Conservation (phyloP, 2,329 filamentous ascomycete genomes). For the Alternaria angustiovoidea region DNA sequence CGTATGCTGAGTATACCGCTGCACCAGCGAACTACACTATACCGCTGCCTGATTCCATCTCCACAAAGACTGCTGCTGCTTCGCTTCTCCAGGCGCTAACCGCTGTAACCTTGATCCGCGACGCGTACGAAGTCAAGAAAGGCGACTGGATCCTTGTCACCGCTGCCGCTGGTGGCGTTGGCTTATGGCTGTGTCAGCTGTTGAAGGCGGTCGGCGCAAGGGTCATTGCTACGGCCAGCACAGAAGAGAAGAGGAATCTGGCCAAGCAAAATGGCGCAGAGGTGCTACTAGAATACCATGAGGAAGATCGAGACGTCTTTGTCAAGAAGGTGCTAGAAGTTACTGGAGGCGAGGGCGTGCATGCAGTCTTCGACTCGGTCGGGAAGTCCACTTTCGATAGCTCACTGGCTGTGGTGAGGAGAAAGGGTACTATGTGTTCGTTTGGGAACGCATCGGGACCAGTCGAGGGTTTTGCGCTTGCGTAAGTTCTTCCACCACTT, state of each 20-base stretch:
- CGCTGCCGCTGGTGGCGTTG: conserved; percentile 82
- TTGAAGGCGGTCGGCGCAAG: conserved; percentile 75
- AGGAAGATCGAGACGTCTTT: conserved; percentile 57
- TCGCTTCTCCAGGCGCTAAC: conserved; percentile 83
- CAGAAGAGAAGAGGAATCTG: conserved; percentile 73
- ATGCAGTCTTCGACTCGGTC: conserved; percentile 85
- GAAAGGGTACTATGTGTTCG: conserved; percentile 79
- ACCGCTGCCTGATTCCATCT: conserved; percentile 69
- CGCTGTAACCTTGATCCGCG: conserved; percentile 78
- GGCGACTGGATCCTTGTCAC: conserved; percentile 86
- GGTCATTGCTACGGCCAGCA: conserved; percentile 81
- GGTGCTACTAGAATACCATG: conserved; percentile 73
- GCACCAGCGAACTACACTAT: conserved; percentile 63
- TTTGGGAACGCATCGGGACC: conserved; percentile 86
- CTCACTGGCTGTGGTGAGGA: conserved; percentile 74
- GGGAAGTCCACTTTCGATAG: conserved; percentile 85
- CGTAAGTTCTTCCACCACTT: conserved; percentile 57
- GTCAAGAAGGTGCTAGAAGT: conserved; percentile 68
- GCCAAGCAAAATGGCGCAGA: conserved; percentile 76
- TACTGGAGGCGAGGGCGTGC: conserved; percentile 75
- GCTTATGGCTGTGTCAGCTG: conserved; percentile 75
- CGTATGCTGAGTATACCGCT: conserved; percentile 68
- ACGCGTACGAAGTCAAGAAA: conserved; percentile 73
- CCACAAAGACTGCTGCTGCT: conserved; percentile 71
- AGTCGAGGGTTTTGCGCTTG: conserved; percentile 72